These are phyloP conservation scores for Davidsoniella virescens DNA, from an alignment of 2,329 filamentous ascomycete species.

Conservation along the genomic window DNA sequence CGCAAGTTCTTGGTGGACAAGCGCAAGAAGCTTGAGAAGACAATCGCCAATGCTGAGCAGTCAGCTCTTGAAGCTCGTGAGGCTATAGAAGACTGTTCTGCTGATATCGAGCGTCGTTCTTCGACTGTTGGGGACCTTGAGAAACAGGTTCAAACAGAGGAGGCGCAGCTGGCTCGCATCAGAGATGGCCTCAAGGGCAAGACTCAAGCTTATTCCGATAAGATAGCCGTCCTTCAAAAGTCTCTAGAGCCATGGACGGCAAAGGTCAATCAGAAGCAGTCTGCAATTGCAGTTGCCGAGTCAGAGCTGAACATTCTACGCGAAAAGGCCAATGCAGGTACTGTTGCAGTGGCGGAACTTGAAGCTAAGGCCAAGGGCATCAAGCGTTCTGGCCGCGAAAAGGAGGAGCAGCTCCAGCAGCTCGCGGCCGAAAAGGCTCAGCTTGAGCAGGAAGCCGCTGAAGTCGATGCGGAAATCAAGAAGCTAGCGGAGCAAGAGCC, in stretches of 20 bases:
- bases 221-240: constrained; percentile 86
- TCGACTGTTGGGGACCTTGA: constrained; percentile 66
- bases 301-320: constrained; percentile 84
- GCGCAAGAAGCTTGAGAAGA: constrained; percentile 87
- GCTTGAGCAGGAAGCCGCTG: constrained; percentile 58
- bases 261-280: constrained; percentile 93
- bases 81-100: constrained; percentile 58
- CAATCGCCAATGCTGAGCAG: constrained; percentile 60
- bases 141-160: constrained; percentile 57
- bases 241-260: constrained; percentile 90
- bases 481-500: constrained; percentile 64
- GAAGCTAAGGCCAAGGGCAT: constrained; percentile 63
- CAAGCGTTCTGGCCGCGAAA: constrained; percentile 52
- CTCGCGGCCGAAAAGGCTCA: constrained; percentile 56
- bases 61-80: constrained; percentile 59
- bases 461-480: constrained; percentile 55
- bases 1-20: constrained; percentile 84
- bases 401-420: constrained; percentile 57
- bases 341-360: constrained; percentile 68
- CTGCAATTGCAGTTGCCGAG: constrained; percentile 81
- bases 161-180: constrained; percentile 67
- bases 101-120: constrained; percentile 62
- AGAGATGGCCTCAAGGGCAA: constrained; percentile 84
- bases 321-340: constrained; percentile 77
- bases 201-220: constrained; percentile 82